phyloP scores from a whole-genome alignment of 257 asterid species.

The Rhazya stricta region DNA sequence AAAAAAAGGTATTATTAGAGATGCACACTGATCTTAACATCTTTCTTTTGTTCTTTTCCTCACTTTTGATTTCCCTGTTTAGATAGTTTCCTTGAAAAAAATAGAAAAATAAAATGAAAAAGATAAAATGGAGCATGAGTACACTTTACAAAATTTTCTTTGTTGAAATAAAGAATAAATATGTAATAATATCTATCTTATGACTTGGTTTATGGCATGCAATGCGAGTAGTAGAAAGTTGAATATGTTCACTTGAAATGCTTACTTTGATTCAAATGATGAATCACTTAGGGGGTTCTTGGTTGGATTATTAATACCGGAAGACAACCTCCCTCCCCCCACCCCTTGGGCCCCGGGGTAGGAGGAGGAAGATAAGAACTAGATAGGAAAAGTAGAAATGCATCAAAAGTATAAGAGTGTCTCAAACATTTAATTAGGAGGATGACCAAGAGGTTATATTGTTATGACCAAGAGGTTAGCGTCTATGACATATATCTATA shows the following conservation, averaged over 20 bases:
- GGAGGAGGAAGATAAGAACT: constrained; percentile 2
- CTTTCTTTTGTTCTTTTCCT: not conserved
- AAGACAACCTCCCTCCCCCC: not conserved
- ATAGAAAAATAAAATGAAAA: not conserved
- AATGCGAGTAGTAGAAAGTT: constrained; percentile 12
- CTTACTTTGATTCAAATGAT: constrained; percentile 2
- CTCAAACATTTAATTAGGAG: constrained; percentile 17
- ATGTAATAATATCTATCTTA: not conserved
- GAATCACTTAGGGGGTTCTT: not conserved
- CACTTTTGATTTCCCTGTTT: not conserved
- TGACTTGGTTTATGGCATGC: not conserved
- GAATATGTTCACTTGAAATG: constrained; percentile 9
- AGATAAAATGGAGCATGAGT: not conserved
- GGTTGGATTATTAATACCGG: not conserved
- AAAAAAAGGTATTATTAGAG: not conserved
- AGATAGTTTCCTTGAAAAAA: not conserved
- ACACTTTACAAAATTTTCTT: constrained; percentile 8
- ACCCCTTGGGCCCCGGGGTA: too few species aligned
- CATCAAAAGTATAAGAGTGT: constrained; percentile 23
- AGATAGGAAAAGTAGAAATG: constrained; percentile 12
- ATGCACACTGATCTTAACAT: not conserved
- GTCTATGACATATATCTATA: too few species aligned
- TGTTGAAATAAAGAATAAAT: constrained; percentile 13
- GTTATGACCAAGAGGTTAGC: not conserved
- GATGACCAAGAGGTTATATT: not conserved